Conservation (phyloP, 495 filamentous ascomycete species). For the Penicillium lividum region DNA sequence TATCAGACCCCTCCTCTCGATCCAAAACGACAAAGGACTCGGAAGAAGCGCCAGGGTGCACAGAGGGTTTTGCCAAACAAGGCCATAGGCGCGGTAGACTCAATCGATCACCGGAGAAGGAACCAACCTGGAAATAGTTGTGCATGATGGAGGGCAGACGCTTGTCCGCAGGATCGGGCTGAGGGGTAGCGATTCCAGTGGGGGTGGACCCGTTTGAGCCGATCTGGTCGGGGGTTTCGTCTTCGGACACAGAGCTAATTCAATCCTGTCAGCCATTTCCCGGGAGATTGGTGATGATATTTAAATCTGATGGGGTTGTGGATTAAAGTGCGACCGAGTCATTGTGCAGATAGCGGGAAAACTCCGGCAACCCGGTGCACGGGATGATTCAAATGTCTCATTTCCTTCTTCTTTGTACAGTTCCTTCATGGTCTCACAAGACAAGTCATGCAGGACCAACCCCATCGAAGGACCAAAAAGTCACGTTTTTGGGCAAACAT, state of each 20-base stretch:
- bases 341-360: constrained; percentile 1
- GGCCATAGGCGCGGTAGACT: constrained; percentile 53
- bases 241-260: constrained; percentile 49
- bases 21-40: constrained; percentile 45
- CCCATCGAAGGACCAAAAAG: background rate
- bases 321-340: constrained; percentile 7
- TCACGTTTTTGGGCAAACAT: background rate
- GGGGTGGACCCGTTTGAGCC: constrained; percentile 77
- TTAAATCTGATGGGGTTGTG: background rate
- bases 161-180: constrained; percentile 86
- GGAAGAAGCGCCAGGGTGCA: constrained; percentile 30
- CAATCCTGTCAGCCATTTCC: background rate
- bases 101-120: constrained; percentile 53
- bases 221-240: constrained; percentile 74
- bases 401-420: constrained; percentile 12
- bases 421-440: background rate
- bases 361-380: constrained; percentile 2
- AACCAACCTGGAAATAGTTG: constrained; percentile 98
- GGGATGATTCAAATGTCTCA: constrained; percentile 3
- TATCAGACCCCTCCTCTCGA: constrained; percentile 35
- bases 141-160: constrained; percentile 87
- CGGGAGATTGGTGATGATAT: background rate
- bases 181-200: constrained; percentile 82
- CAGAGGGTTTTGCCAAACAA: constrained; percentile 27
- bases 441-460: background rate